phyloP scores from a whole-genome alignment of 192 early-diverging fungal genomes.

The Linnemannia schmuckeri region DNA sequence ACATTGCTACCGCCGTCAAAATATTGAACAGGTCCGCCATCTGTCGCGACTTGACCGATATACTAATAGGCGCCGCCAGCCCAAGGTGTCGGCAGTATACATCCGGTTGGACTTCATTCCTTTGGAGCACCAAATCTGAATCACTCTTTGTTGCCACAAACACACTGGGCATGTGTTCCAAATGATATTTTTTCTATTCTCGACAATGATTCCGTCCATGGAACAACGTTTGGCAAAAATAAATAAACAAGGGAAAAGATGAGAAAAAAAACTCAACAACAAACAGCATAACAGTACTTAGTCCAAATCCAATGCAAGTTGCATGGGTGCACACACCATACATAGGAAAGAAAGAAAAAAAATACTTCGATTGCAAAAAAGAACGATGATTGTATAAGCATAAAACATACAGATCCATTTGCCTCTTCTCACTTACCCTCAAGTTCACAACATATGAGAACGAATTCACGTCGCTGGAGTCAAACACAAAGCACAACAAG shows the following conservation, averaged over 20 bases:
- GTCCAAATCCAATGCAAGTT: background rate
- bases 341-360: slow-evolving; percentile 4
- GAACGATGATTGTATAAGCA: slow-evolving; percentile 15
- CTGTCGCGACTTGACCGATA: slow-evolving; percentile 88
- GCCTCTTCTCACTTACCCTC: slow-evolving; percentile 64
- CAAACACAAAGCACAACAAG: slow-evolving; percentile 95
- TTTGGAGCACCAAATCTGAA: slow-evolving; percentile 86
- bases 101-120: slow-evolving; percentile 91
- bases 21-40: slow-evolving; percentile 92
- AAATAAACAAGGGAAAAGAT: background rate
- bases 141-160: slow-evolving; percentile 98
- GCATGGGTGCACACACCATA: background rate
- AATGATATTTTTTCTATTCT: slow-evolving; percentile 80
- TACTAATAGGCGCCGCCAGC: slow-evolving; percentile 89
- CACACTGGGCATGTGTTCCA: slow-evolving; percentile 87
- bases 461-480: slow-evolving; percentile 92
- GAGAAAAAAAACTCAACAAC: slow-evolving; percentile 7
- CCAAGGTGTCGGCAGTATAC: slow-evolving; percentile 92
- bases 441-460: slow-evolving; percentile 92
- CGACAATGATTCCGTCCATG: background rate
- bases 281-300: background rate
- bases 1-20: slow-evolving; percentile 87
- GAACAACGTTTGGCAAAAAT: background rate
- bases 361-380: slow-evolving; percentile 9
- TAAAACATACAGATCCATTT: background rate